These are phyloP conservation scores for Solidago caesia DNA, from an alignment of 129 eudicot genomes.

Conservation along the genomic window DNA sequence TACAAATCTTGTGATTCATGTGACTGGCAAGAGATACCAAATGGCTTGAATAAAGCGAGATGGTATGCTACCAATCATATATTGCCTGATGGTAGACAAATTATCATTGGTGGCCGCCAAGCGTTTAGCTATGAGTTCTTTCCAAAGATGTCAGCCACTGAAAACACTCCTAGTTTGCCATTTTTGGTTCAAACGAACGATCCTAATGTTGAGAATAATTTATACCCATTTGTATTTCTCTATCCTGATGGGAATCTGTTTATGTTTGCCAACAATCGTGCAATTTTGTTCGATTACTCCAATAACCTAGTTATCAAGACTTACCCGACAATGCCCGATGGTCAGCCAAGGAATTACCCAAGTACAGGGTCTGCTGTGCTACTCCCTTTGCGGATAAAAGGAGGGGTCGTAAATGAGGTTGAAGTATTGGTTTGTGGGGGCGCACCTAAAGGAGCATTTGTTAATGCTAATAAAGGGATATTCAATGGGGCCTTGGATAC, in stretches of 20 bases:
- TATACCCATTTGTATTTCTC: slow-evolving; percentile 77
- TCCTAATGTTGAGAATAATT: slow-evolving; percentile 54
- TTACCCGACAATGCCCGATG: slow-evolving; percentile 64
- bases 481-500: slow-evolving; percentile 49
- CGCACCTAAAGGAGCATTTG: slow-evolving; percentile 56
- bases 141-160: slow-evolving; percentile 42
- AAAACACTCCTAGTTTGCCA: slow-evolving; percentile 32
- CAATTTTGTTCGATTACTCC: slow-evolving; percentile 56
- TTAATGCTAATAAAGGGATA: slow-evolving; percentile 37
- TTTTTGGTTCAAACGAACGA: slow-evolving; percentile 60
- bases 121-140: slow-evolving; percentile 63
- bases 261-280: slow-evolving; percentile 74
- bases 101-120: slow-evolving; percentile 73
- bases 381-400: slow-evolving; percentile 48
- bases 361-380: slow-evolving; percentile 76
- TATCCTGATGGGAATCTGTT: slow-evolving; percentile 68
- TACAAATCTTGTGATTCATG: slow-evolving; percentile 45
- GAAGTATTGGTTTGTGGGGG: slow-evolving; percentile 80
- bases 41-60: slow-evolving; percentile 36
- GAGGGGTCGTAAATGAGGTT: slow-evolving; percentile 22
- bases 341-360: slow-evolving; percentile 76
- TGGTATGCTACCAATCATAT: slow-evolving; percentile 82
- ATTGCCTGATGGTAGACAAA: slow-evolving; percentile 59
- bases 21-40: slow-evolving; percentile 56
- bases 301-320: slow-evolving; percentile 45